Evolutionary conservation across 169 alveolate species (phyloP).

Genomic region (Perkinsus marinus): DNA sequence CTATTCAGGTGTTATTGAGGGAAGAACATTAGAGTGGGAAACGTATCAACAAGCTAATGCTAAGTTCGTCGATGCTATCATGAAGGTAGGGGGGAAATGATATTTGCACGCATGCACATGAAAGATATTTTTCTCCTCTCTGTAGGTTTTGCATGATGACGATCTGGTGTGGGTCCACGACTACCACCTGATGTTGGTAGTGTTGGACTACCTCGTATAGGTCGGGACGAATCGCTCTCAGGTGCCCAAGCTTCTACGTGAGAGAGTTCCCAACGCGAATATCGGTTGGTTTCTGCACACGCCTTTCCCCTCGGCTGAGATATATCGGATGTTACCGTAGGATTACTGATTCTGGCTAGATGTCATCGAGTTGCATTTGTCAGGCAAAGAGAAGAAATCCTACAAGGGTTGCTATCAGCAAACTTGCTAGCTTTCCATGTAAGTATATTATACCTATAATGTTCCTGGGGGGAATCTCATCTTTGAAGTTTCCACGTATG

Average conservation of each 20-base stretch:
- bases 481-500: no score
- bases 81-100: no score
- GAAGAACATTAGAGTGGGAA: conserved; percentile 23
- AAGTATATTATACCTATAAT: neutral
- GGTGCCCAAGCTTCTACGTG: conserved; percentile 44
- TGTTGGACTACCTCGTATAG: no score
- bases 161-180: conserved; percentile 28
- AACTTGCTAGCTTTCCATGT: conserved; percentile 1
- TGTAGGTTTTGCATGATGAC: neutral
- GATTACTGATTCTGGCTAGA: neutral
- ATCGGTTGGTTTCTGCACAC: conserved; percentile 82
- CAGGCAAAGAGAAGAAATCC: neutral
- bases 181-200: conserved; percentile 14
- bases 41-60: conserved; percentile 31
- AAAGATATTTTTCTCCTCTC: no score
- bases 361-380: neutral
- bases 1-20: neutral
- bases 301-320: conserved; percentile 65
- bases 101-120: no score
- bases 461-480: no score
- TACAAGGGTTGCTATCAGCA: neutral
- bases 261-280: conserved; percentile 14
- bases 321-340: conserved; percentile 5
- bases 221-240: no score
- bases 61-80: conserved; percentile 25